phyloP scores from a whole-genome alignment of 148 eudicot species.

The Arbutus unedo region DNA sequence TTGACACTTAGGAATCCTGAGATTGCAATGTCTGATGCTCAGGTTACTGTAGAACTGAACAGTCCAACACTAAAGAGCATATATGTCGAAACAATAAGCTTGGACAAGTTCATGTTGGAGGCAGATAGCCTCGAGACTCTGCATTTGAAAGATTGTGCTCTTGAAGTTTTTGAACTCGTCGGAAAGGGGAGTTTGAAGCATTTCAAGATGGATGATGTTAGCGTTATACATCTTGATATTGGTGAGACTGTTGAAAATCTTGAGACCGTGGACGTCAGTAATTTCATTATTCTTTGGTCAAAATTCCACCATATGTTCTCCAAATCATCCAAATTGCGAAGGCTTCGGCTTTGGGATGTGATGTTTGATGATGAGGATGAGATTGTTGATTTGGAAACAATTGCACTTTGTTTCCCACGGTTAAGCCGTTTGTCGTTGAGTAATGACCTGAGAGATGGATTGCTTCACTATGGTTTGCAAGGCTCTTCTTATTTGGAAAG shows the following conservation, averaged over 20 bases:
- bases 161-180: conserved; percentile 71
- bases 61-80: conserved; percentile 63
- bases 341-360: conserved; percentile 79
- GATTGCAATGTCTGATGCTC: conserved; percentile 76
- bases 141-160: conserved; percentile 81
- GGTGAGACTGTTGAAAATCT: conserved; percentile 71
- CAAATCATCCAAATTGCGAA: conserved; percentile 62
- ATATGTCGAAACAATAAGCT: conserved; percentile 69
- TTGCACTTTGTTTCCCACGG: conserved; percentile 66
- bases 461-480: conserved; percentile 58
- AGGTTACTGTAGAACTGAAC: conserved; percentile 55
- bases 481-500: conserved; percentile 54
- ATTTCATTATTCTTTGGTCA: conserved; percentile 82
- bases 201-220: conserved; percentile 80
- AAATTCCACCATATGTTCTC: conserved; percentile 78
- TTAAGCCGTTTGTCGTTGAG: conserved; percentile 53
- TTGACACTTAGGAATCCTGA: conserved; percentile 56
- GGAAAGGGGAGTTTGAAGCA: conserved; percentile 64
- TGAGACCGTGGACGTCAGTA: conserved; percentile 78
- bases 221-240: conserved; percentile 84
- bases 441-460: conserved; percentile 64
- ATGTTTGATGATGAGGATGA: conserved; percentile 82
- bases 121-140: conserved; percentile 74
- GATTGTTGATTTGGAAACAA: conserved; percentile 70
- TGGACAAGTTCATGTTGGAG: conserved; percentile 80